phyloP scores from a whole-genome alignment of 176 grass and related monocot genomes.

The Juncus effusus region DNA sequence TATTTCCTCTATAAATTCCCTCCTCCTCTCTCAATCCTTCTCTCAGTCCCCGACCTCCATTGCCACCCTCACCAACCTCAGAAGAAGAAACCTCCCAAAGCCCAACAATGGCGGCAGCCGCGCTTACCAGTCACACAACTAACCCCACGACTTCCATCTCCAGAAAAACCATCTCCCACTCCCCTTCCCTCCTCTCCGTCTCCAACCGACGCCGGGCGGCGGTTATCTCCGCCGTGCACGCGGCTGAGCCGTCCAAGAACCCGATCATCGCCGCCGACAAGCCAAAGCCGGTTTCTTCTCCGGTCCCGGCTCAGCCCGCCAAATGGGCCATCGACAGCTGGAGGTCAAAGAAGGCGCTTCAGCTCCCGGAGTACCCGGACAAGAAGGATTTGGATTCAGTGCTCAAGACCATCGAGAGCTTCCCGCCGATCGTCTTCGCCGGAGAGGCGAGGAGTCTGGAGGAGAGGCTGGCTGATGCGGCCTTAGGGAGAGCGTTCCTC shows the following conservation, averaged over 20 bases:
- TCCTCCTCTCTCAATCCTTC: neutral
- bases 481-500: slow-evolving; percentile 81
- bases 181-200: slow-evolving; percentile 36
- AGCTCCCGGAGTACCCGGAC: slow-evolving; percentile 86
- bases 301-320: slow-evolving; percentile 17
- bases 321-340: slow-evolving; percentile 83
- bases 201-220: slow-evolving; percentile 24
- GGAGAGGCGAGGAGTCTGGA: slow-evolving; percentile 85
- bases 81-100: neutral
- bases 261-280: slow-evolving; percentile 36
- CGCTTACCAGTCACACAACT: slow-evolving; percentile 20
- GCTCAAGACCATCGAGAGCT: slow-evolving; percentile 80
- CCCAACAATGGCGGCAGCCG: neutral
- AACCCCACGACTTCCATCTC: slow-evolving; percentile 16
- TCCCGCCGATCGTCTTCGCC: slow-evolving; percentile 87
- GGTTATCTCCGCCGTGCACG: slow-evolving; percentile 49
- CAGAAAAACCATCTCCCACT: slow-evolving; percentile 30
- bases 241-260: slow-evolving; percentile 59
- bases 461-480: slow-evolving; percentile 80
- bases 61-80: neutral
- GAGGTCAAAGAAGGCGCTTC: slow-evolving; percentile 78
- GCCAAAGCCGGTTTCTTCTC: slow-evolving; percentile 26
- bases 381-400: slow-evolving; percentile 68
- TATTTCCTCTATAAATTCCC: slow-evolving; percentile 25
- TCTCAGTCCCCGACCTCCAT: neutral